Percentiles rank a stretch among this genome's conserved stretches.
Evolutionary conservation across 2,329 filamentous ascomycete genomes (phyloP).

Genomic region (Penicillium digitatum): DNA sequence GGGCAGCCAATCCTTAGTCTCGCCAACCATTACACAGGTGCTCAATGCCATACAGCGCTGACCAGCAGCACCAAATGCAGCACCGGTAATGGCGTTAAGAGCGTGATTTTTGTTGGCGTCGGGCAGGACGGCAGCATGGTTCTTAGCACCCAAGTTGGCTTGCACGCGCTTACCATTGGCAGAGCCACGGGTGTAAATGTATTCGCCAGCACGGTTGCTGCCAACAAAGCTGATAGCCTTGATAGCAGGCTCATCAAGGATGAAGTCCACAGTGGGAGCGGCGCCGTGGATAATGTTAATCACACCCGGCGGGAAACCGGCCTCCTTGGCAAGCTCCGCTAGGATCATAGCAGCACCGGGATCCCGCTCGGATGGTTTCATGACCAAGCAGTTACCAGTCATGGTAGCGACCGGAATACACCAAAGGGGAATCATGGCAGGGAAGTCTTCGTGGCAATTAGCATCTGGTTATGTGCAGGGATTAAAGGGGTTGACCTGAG

Average conservation of each 20-base stretch:
- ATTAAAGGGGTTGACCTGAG: not conserved
- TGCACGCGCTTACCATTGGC: conserved; percentile 67
- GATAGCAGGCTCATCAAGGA: conserved; percentile 64
- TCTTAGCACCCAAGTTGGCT: conserved; percentile 67
- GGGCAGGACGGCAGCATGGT: conserved; percentile 63
- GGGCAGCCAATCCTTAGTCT: conserved; percentile 62
- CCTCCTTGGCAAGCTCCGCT: conserved; percentile 59
- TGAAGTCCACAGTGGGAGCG: conserved; percentile 64
- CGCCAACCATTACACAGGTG: conserved; percentile 61
- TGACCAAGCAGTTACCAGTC: conserved; percentile 61
- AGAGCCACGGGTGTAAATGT: conserved; percentile 64
- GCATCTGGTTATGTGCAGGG: conserved; percentile 5
- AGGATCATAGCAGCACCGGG: conserved; percentile 64
- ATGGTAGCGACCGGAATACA: conserved; percentile 61
- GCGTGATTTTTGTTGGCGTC: conserved; percentile 68
- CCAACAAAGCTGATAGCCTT: conserved; percentile 68
- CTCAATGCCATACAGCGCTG: conserved; percentile 68
- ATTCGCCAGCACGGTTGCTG: conserved; percentile 65
- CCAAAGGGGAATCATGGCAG: conserved; percentile 68
- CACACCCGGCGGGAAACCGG: conserved; percentile 62
- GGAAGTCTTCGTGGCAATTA: conserved; percentile 52
- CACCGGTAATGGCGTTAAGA: conserved; percentile 62
- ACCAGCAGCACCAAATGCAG: conserved; percentile 65
- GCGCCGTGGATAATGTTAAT: conserved; percentile 65
- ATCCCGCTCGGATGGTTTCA: conserved; percentile 65